Conservation (phyloP, 2,329 filamentous ascomycete genomes). For the Domatiomyces globalis region DNA sequence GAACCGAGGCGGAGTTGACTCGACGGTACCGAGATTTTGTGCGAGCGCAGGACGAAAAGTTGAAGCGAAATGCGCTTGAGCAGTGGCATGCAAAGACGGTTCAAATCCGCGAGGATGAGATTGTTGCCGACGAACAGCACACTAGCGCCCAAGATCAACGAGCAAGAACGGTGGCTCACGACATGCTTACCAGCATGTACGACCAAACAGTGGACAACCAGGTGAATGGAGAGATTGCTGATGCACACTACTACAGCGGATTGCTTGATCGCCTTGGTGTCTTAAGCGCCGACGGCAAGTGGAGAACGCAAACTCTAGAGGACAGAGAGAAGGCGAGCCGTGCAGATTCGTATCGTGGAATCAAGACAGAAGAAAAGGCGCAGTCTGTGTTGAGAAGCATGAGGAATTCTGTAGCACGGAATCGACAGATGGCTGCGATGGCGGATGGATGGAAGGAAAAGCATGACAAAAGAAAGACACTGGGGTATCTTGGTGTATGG, state of each 20-base stretch:
- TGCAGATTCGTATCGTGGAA: neutral
- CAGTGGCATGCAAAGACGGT: neutral
- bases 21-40: neutral
- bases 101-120: neutral
- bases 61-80: neutral
- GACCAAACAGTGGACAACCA: neutral
- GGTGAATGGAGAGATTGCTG: neutral
- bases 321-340: neutral
- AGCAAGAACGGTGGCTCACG: neutral
- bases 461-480: neutral
- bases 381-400: neutral
- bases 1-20: neutral
- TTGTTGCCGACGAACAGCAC: neutral
- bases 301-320: neutral
- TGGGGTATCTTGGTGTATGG: neutral
- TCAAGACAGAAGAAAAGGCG: neutral
- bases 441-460: neutral
- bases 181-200: neutral
- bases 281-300: neutral
- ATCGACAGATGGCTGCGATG: neutral
- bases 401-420: neutral
- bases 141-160: neutral
- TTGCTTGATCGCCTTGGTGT: neutral
- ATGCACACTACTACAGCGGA: neutral
- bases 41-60: neutral